These are phyloP conservation scores for Sungouiozyma ichnusensis DNA, from an alignment of 805 yeast species.

Conservation along the genomic window DNA sequence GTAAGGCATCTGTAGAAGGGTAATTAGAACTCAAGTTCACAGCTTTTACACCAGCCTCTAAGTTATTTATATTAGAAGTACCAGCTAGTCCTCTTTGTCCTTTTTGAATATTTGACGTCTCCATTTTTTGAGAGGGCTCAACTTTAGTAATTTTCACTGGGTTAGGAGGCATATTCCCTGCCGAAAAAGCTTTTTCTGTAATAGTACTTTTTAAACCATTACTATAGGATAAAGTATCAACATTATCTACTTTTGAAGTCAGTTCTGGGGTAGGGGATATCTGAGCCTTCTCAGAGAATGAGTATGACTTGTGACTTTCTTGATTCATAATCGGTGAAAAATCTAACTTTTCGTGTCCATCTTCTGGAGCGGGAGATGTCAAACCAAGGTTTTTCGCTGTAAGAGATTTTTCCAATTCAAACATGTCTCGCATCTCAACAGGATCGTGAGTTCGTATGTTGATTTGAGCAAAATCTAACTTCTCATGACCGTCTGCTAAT, in stretches of 20 bases:
- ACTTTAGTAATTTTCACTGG: no score
- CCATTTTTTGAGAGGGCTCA: no score
- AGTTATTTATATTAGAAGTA: no score
- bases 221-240: no score
- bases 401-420: neutral
- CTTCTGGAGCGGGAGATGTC: neutral
- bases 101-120: no score
- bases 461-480: neutral
- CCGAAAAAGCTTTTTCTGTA: neutral
- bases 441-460: neutral
- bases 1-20: no score
- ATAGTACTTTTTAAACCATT: neutral
- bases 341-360: neutral
- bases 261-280: neutral
- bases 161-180: no score
- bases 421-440: neutral
- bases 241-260: no score
- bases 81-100: no score
- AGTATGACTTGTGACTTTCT: neutral
- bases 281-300: neutral
- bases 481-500: neutral
- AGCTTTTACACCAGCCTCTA: no score
- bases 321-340: neutral
- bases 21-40: no score
- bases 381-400: neutral